Conservation (phyloP, 495 filamentous ascomycete genomes). For the Trichoderma orchidacearum region DNA sequence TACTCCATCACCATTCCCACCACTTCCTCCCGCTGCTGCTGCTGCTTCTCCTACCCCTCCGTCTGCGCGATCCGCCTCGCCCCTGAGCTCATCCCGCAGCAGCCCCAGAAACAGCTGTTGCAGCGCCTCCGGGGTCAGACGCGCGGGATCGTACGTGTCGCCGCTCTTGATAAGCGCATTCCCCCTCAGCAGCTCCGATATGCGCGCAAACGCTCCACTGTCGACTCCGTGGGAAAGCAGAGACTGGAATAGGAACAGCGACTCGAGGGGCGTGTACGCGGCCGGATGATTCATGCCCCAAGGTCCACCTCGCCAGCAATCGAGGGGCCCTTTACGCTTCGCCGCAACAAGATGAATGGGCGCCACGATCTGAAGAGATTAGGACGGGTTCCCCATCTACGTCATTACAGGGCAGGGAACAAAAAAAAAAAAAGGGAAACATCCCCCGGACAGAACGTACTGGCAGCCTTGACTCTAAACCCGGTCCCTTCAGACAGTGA, state of each 20-base stretch:
- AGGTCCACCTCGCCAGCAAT: conserved; percentile 38
- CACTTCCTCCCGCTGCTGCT: background rate
- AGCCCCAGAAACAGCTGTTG: conserved; percentile 62
- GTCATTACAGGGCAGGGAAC: background rate
- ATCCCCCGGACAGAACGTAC: background rate
- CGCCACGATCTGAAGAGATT: conserved; percentile 28
- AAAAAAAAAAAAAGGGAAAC: background rate
- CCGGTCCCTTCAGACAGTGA: background rate
- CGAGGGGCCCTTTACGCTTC: conserved; percentile 39
- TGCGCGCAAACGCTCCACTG: conserved; percentile 49
- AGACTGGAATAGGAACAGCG: conserved; percentile 77
- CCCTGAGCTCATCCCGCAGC: conserved; percentile 55
- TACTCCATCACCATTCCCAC: conserved; percentile 12
- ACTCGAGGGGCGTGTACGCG: conserved; percentile 76
- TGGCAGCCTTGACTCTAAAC: background rate
- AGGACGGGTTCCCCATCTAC: background rate
- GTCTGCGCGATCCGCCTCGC: conserved; percentile 14
- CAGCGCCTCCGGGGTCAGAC: conserved; percentile 66
- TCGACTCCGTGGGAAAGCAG: conserved; percentile 54
- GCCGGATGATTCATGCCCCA: conserved; percentile 42
- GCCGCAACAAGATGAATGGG: conserved; percentile 30
- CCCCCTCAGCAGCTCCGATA: conserved; percentile 60
- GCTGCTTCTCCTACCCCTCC: conserved; percentile 2
- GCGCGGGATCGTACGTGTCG: conserved; percentile 53
- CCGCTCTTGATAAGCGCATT: conserved; percentile 55